These are phyloP conservation scores for Euptelea pleiosperma DNA, from an alignment of 164 flowering plant genomes.

Conservation along the genomic window DNA sequence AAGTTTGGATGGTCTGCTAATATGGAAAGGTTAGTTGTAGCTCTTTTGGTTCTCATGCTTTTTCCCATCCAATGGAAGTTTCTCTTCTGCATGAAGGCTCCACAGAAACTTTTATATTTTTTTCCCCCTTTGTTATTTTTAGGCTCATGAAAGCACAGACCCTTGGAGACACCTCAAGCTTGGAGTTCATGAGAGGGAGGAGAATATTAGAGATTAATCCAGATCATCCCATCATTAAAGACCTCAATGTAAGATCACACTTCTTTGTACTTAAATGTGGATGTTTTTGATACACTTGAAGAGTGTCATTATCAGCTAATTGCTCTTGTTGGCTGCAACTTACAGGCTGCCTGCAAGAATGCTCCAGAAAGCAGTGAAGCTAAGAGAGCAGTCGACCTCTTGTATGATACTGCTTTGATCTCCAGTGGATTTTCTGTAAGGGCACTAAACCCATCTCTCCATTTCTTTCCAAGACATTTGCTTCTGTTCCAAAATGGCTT, in stretches of 20 bases:
- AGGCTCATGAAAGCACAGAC: conserved; percentile 98
- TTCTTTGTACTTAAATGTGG: background rate
- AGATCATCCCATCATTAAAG: conserved; percentile 89
- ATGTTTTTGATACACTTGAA: background rate
- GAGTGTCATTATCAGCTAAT: background rate
- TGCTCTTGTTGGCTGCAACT: background rate
- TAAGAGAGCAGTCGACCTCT: conserved; percentile 74
- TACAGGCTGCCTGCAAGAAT: conserved; percentile 94
- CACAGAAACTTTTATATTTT: background rate
- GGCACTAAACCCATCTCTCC: background rate
- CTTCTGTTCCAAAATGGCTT: background rate
- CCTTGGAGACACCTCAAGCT: conserved; percentile 75
- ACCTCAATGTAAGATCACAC: conserved; percentile 59
- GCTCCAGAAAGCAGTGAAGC: conserved; percentile 81
- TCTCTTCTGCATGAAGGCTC: background rate
- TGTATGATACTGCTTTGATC: conserved; percentile 89
- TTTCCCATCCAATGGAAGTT: background rate
- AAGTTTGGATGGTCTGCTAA: conserved; percentile 99
- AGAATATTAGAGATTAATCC: conserved; percentile 89
- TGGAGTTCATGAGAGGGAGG: conserved; percentile 96
- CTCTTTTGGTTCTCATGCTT: background rate
- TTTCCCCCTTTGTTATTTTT: conserved; percentile 18
- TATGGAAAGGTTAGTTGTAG: conserved; percentile 78
- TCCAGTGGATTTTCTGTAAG: conserved; percentile 94
- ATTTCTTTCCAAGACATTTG: background rate